Conservation (phyloP, 2,329 filamentous ascomycete genomes). For the Penicillium paneum region DNA sequence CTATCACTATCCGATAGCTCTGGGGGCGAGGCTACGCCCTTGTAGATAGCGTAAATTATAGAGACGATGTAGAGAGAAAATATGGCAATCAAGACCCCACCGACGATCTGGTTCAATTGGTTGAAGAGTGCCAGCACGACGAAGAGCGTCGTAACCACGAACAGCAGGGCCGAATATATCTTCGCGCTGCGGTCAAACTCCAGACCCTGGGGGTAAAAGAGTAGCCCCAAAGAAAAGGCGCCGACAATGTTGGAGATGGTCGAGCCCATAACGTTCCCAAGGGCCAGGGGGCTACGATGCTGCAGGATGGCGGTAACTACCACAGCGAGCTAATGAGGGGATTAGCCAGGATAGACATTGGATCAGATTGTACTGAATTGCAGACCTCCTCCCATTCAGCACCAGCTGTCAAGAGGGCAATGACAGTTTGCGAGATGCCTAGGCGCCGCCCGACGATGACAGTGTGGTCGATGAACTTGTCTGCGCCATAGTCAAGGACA, state of each 20-base stretch:
- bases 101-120: slow-evolving; percentile 35
- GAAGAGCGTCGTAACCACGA: slow-evolving; percentile 42
- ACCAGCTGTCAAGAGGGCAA: slow-evolving; percentile 53
- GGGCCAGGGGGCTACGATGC: slow-evolving; percentile 47
- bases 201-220: slow-evolving; percentile 40
- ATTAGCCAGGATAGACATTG: background rate
- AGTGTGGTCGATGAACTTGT: slow-evolving; percentile 54
- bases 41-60: slow-evolving; percentile 47
- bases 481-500: slow-evolving; percentile 52
- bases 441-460: slow-evolving; percentile 47
- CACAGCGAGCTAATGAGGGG: slow-evolving; percentile 44
- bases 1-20: slow-evolving; percentile 45
- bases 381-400: slow-evolving; percentile 59
- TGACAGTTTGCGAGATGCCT: slow-evolving; percentile 47
- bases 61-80: slow-evolving; percentile 48
- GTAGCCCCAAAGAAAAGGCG: slow-evolving; percentile 53
- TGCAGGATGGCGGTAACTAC: slow-evolving; percentile 49
- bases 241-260: slow-evolving; percentile 56
- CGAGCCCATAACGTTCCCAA: slow-evolving; percentile 55
- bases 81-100: slow-evolving; percentile 39
- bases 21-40: slow-evolving; percentile 42
- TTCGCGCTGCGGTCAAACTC: slow-evolving; percentile 50
- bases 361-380: background rate
- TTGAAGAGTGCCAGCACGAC: slow-evolving; percentile 37
- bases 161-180: slow-evolving; percentile 46